Evolutionary conservation across 805 yeast genomes (phyloP), one percentile per base, ranked within the genome.

Genomic region (Lipomyces japonicus): DNA sequence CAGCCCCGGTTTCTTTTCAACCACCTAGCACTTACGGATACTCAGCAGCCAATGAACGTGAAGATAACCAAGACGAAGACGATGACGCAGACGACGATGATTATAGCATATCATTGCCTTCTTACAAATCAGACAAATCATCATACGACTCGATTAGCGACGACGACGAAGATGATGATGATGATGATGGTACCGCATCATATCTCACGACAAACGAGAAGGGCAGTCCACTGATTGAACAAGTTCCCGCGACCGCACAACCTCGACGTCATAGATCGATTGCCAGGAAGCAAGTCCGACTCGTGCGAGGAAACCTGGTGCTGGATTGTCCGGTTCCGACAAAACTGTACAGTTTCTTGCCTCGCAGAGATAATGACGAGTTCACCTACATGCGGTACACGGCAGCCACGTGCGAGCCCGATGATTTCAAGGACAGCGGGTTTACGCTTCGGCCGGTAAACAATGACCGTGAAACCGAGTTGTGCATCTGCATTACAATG

Each of bases 361-460:
- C 97, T 3, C 75, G 88, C 61, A 80, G 93, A 42, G 95, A 87
- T 57, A 82, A 84, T 57, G 96, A 93, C 48, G 99, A 93, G 68
- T 93, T 88, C 66, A 82, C 93, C 14, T 87, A 87, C 69, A 90
- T 93, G 97, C 82, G 96, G 59, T 93, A 93, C 68, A 87, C 97
- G 0, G 99, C 98, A 0, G 90, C 95, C 64, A 93, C 99, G 1
- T 76, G 95, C 1, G 90, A 85, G 49, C 96, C 98, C 1, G 93
- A 90, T 68, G 84, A 85, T 31, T 93, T 86, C 64, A 78, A 79
- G 16, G 74, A 72, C 2, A 79, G 78, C 42, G 97, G 97, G 0
- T 93, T 90, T 68, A 82, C 90, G 1, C 71, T 93, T 44, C 78
- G 98, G 61, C 85, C 95, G 6, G 84, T 87, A 4, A 91, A 87